Conservation (phyloP, 2,329 filamentous ascomycete genomes). For the Fusarium agapanthi region DNA sequence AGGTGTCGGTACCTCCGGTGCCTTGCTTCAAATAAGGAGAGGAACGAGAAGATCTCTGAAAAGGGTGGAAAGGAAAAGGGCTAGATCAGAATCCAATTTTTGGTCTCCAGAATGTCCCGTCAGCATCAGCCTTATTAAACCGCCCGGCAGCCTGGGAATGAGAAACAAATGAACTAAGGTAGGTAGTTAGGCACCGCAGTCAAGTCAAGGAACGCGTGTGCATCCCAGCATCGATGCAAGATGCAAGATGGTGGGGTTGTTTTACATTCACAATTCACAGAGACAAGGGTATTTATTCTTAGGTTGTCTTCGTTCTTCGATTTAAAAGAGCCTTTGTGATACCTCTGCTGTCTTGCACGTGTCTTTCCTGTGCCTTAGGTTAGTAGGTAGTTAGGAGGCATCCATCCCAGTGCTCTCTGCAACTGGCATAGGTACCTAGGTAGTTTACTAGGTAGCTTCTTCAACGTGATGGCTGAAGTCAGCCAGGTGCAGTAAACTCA, state of each 20-base stretch:
- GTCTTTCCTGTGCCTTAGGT: background rate
- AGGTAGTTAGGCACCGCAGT: background rate
- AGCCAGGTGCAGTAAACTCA: background rate
- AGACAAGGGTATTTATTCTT: background rate
- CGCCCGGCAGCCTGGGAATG: background rate
- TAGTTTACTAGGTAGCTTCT: background rate
- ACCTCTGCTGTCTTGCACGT: background rate
- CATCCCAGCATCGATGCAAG: slow-evolving; percentile 3
- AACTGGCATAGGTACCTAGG: background rate
- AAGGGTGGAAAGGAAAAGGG: slow-evolving; percentile 9
- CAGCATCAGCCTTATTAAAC: slow-evolving; percentile 38
- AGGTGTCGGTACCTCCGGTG: slow-evolving; percentile 23
- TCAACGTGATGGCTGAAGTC: background rate
- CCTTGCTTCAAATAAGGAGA: slow-evolving; percentile 16
- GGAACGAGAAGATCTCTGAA: slow-evolving; percentile 8
- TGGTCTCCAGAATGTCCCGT: slow-evolving; percentile 16
- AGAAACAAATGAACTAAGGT: background rate
- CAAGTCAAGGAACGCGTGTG: slow-evolving; percentile 22
- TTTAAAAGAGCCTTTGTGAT: background rate
- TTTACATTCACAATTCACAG: background rate
- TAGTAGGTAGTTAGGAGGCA: too few relatives aligned
- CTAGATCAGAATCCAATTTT: slow-evolving; percentile 11
- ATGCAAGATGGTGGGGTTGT: slow-evolving; percentile 19
- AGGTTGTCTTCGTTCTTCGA: background rate
- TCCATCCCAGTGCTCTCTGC: background rate